phyloP scores from a whole-genome alignment of 345 rosid genomes.

The Brassica rapa region DNA sequence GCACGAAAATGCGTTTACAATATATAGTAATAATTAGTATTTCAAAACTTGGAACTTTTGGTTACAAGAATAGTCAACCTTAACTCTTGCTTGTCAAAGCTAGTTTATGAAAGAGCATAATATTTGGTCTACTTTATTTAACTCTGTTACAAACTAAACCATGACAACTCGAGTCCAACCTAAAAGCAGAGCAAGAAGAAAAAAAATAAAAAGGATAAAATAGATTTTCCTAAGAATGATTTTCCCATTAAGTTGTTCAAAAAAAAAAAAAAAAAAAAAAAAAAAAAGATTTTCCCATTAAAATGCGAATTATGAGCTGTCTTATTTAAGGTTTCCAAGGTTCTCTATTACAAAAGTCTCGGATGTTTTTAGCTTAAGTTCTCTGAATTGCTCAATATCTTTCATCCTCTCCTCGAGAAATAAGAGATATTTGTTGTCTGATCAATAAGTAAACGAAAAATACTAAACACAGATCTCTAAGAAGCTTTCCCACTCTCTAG shows the following conservation, averaged over 20 bases:
- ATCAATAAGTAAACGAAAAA: neutral
- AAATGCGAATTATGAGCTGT: neutral
- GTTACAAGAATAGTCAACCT: neutral
- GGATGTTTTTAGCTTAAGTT: neutral
- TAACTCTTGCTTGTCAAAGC: neutral
- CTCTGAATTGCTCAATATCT: neutral
- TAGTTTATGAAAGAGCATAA: neutral
- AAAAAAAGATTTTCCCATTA: neutral
- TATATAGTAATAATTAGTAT: neutral
- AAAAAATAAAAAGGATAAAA: neutral
- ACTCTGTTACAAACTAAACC: slow-evolving; percentile 4
- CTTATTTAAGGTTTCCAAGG: neutral
- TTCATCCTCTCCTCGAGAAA: neutral
- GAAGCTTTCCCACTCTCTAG: slow-evolving; percentile 12
- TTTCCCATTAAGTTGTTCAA: neutral
- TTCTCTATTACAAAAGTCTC: neutral
- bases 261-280: no score
- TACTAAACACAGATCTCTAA: neutral
- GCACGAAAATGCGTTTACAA: no score
- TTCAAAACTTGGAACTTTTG: neutral
- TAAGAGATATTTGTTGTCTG: slow-evolving; percentile 6
- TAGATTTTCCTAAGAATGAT: neutral
- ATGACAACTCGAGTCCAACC: neutral
- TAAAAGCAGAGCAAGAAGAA: neutral
- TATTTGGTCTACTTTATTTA: neutral